These are phyloP conservation scores for Yarrowia sp. DNA, from an alignment of 805 yeast genomes.

Conservation along the genomic window DNA sequence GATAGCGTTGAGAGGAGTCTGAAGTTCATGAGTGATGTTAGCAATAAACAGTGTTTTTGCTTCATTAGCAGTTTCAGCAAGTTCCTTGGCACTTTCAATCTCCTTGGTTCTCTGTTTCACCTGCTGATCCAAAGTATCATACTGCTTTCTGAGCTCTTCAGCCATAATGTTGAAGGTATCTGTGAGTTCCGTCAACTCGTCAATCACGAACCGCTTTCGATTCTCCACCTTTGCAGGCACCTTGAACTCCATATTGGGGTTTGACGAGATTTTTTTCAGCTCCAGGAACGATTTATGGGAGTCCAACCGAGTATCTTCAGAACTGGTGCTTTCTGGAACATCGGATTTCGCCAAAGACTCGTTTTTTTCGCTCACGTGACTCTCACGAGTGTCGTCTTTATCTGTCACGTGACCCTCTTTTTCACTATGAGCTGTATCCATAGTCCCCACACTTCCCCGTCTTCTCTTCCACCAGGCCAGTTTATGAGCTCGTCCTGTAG, in stretches of 20 bases:
- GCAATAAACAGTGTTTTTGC: constrained; percentile 94
- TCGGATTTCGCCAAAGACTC: too few relatives aligned
- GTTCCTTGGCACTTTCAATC: constrained; percentile 79
- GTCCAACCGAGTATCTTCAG: constrained; percentile 4
- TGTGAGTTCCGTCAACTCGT: constrained; percentile 79
- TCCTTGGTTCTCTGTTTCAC: constrained; percentile 85
- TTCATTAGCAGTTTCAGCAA: constrained; percentile 93
- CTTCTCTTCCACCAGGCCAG: constrained; percentile 1
- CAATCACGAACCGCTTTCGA: constrained; percentile 44
- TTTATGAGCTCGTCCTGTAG: constrained; percentile 40
- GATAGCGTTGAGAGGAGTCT: constrained; percentile 95
- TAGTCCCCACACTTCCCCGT: too few relatives aligned
- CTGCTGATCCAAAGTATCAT: constrained; percentile 78
- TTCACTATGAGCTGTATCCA: too few relatives aligned
- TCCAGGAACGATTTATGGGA: constrained; percentile 1
- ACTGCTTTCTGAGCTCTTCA: constrained; percentile 79
- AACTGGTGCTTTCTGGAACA: constrained; percentile 3
- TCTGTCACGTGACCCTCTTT: too few relatives aligned
- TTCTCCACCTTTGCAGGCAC: constrained; percentile 34
- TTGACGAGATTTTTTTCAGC: neutral
- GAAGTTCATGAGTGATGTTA: constrained; percentile 86
- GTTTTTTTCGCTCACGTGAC: too few relatives aligned
- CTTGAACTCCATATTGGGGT: constrained; percentile 28
- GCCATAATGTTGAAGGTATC: constrained; percentile 91
- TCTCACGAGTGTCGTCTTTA: too few relatives aligned